Evolutionary conservation across 148 eudicot species (phyloP), one percentile per base, ranked within the genome.

Genomic region (Talinum fruticosum): DNA sequence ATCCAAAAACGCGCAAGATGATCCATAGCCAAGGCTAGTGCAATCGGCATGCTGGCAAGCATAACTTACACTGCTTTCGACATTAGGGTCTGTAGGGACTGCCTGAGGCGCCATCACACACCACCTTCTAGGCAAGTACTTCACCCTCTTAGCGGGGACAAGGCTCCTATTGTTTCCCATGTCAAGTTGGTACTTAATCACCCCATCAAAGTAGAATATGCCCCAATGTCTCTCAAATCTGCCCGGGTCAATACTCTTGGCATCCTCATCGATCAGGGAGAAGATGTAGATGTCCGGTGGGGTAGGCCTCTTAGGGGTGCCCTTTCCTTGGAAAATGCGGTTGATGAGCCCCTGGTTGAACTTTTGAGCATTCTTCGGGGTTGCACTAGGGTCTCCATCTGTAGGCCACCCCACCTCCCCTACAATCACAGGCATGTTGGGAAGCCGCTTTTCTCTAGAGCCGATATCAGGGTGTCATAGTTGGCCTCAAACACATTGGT

Each of bases 321-420:
- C 99, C 51, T 79, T 79, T 0, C 97, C 89, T 80, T 80, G 91
- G 66, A 80, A 74, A 23, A 96, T 82, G 8, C 92, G 76, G 75
- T 77, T 77, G 41, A 92, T 16, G 12, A 94, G 83, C 10, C 97
- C 97, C 74, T 94, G 97, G 76, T 92, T 94, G 81, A 94, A 92
- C 69, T 77, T 86, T 6, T 84, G 84, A 8, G 99, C 99, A 72
- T 88, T 79, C 37, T 78, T 76, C 1, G 82, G 47, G 77, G 90
- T 92, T 0, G 97, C 98, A 66, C 86, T 90, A 5, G 82, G 35
- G 44, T 81, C 87, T 24, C 95, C 98, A 61, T 96, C 99, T 0
- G 90, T 86, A 21, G 99, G 99, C 99, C 99, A 96, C 5, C 99
- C 98, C 16, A 96, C 85, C 76, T 96, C 99, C n/a, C 99, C 99